A percentile compares a stretch with the other conserved stretches of the same genome.
Conservation (phyloP, 768 basidiomycete genomes). For the Suillus tomentosus region DNA sequence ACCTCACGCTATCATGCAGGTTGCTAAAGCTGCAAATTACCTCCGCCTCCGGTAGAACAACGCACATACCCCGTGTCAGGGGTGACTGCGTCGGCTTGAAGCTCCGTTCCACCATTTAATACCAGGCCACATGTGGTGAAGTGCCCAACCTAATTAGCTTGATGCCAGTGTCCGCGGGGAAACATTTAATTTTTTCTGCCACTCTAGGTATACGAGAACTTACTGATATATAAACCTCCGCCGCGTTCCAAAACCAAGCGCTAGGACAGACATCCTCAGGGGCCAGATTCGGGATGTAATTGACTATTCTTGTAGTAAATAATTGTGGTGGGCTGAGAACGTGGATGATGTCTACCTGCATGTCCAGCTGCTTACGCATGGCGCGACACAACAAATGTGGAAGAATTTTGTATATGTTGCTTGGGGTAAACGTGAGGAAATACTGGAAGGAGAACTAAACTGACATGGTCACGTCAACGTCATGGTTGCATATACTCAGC, state of each 20-base stretch:
- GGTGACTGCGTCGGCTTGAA: slow-evolving; percentile 33
- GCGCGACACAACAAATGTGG: slow-evolving; percentile 28
- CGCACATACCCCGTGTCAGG: slow-evolving; percentile 36
- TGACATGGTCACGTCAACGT: slow-evolving; percentile 32
- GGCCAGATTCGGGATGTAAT: slow-evolving; percentile 37
- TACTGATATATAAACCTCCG: slow-evolving; percentile 44
- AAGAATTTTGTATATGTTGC: slow-evolving; percentile 31
- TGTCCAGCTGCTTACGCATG: slow-evolving; percentile 14
- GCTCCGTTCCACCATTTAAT: slow-evolving; percentile 29
- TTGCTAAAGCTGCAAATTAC: slow-evolving; percentile 44
- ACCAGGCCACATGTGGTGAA: slow-evolving; percentile 33
- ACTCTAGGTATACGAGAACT: neutral
- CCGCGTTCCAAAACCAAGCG: slow-evolving; percentile 33
- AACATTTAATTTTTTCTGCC: neutral
- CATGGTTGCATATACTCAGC: slow-evolving; percentile 32
- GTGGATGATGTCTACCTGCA: slow-evolving; percentile 16
- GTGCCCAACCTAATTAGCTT: slow-evolving; percentile 39
- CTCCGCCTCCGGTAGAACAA: neutral
- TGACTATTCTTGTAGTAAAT: slow-evolving; percentile 18
- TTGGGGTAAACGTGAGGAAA: slow-evolving; percentile 24
- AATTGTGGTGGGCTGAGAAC: neutral
- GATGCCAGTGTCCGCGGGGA: slow-evolving; percentile 39
- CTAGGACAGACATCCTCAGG: slow-evolving; percentile 39
- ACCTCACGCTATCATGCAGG: slow-evolving; percentile 38
- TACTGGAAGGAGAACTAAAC: neutral